Percentiles rank a stretch among this genome's conserved stretches.
phyloP scores from a whole-genome alignment of 1,139 yeast species.

The Taphrina deformans region DNA sequence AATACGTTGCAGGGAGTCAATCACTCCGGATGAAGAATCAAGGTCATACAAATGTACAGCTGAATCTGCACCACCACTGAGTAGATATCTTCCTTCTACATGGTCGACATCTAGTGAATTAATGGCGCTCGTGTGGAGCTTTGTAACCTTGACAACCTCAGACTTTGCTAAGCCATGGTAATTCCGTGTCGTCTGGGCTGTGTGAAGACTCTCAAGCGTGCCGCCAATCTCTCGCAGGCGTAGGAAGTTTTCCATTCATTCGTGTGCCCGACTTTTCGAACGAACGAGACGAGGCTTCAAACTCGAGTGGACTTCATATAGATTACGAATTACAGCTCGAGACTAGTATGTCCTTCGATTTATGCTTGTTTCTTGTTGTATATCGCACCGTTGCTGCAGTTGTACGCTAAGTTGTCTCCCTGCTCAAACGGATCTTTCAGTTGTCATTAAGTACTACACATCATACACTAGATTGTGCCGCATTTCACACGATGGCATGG shows the following conservation, averaged over 20 bases:
- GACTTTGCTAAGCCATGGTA: conserved; percentile 19
- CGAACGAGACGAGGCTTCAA: no score
- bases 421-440: no score
- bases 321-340: no score
- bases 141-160: background rate
- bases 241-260: conserved; percentile 24
- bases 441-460: no score
- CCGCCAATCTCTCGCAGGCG: conserved; percentile 28
- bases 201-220: conserved; percentile 6
- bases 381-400: no score
- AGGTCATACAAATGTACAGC: conserved; percentile 9
- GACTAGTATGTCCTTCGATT: no score
- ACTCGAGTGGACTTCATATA: no score
- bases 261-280: no score
- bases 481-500: no score
- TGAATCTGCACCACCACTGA: conserved; percentile 10
- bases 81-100: conserved; percentile 12
- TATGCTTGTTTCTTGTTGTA: no score
- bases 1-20: conserved; percentile 12
- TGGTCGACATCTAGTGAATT: conserved; percentile 30
- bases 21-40: conserved; percentile 8
- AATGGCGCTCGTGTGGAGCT: conserved; percentile 26
- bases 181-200: conserved; percentile 23
- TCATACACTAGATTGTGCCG: no score
- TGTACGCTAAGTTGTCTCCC: no score